Evolutionary conservation across 192 early-diverging fungal species (phyloP).

Genomic region (Lunasporangiospora selenospora): DNA sequence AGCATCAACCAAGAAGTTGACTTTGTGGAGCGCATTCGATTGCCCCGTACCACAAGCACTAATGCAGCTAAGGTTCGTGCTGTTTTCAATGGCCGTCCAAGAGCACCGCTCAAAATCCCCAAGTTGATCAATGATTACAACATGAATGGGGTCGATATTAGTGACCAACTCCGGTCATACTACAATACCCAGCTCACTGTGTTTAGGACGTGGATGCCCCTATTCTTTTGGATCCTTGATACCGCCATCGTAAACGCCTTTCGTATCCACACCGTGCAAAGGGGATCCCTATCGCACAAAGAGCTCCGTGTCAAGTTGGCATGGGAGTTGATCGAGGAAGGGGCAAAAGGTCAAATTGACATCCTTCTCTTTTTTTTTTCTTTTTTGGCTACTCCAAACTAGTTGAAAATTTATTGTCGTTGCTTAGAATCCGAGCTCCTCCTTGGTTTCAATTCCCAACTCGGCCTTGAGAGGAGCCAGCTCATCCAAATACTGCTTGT

Average conservation of each 20-base stretch:
- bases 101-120: conserved; percentile 6
- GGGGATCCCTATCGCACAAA: neutral
- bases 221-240: conserved; percentile 27
- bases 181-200: conserved; percentile 14
- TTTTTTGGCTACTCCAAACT: no score
- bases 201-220: conserved; percentile 17
- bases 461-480: conserved; percentile 88
- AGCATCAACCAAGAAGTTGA: neutral
- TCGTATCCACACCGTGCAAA: neutral
- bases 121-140: conserved; percentile 31
- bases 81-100: conserved; percentile 7
- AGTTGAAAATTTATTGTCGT: no score
- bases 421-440: conserved; percentile 82
- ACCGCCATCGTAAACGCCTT: conserved; percentile 12
- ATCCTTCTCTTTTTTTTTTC: no score
- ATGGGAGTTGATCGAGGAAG: neutral
- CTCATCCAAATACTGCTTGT: conserved; percentile 88
- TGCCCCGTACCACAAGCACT: conserved; percentile 22
- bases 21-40: neutral
- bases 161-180: conserved; percentile 20
- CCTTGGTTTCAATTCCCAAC: conserved; percentile 88
- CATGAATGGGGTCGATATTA: conserved; percentile 32
- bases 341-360: neutral
- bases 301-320: conserved; percentile 9
- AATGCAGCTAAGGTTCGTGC: conserved; percentile 3